These are phyloP conservation scores for Secale cereale DNA, from an alignment of 176 grass and related monocot genomes.

Conservation along the genomic window DNA sequence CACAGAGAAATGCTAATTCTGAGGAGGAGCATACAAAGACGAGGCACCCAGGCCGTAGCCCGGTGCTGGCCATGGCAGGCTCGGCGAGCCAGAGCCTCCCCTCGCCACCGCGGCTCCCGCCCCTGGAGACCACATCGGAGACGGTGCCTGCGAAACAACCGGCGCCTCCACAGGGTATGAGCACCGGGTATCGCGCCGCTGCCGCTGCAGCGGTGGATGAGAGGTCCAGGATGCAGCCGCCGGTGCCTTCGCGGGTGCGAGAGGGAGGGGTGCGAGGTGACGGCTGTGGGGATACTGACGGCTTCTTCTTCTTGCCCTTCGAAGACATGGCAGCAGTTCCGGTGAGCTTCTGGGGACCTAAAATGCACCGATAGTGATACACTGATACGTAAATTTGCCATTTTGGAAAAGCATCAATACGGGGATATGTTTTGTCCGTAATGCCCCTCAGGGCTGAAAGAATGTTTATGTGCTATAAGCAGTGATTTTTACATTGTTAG, in stretches of 20 bases:
- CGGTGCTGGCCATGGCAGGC: slow-evolving; percentile 46
- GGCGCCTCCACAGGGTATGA: slow-evolving; percentile 35
- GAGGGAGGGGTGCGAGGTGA: slow-evolving; percentile 44
- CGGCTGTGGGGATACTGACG: not conserved
- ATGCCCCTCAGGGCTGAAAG: too few relatives aligned
- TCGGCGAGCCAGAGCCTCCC: slow-evolving; percentile 65
- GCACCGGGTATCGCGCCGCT: slow-evolving; percentile 30
- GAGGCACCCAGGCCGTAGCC: slow-evolving; percentile 63
- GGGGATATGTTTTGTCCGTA: too few relatives aligned
- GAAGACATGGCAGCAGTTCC: slow-evolving; percentile 41
- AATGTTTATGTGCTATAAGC: too few relatives aligned
- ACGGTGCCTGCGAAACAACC: slow-evolving; percentile 42
- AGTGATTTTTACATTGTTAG: too few relatives aligned
- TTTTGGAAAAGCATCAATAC: too few relatives aligned
- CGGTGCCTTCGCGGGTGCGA: not conserved
- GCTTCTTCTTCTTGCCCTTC: slow-evolving; percentile 53
- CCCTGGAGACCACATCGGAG: slow-evolving; percentile 30
- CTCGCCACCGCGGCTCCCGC: slow-evolving; percentile 12
- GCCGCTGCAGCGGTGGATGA: slow-evolving; percentile 5
- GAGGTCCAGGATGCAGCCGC: not conserved
- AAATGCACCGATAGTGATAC: too few relatives aligned
- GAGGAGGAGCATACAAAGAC: slow-evolving; percentile 47
- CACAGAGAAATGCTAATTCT: not conserved
- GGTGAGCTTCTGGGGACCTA: not conserved
- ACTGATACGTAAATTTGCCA: too few relatives aligned